Evolutionary conservation across 768 basidiomycete species (phyloP).

Genomic region (Baorangia bicolor): DNA sequence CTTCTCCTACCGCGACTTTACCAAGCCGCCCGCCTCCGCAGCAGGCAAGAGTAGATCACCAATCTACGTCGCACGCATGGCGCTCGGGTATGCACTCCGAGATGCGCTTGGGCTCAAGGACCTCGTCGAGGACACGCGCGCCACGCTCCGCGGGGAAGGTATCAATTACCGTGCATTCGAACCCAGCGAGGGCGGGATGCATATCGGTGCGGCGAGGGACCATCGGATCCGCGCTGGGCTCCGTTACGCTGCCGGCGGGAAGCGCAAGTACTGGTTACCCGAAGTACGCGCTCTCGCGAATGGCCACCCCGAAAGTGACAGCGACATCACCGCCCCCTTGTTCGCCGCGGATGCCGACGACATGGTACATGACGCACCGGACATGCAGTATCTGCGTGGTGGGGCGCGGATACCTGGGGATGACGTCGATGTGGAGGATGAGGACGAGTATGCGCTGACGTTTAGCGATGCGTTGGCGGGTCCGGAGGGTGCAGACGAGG

Average conservation of each 20-base stretch:
- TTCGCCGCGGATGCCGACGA: slow-evolving; percentile 59
- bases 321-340: slow-evolving; percentile 75
- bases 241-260: slow-evolving; percentile 88
- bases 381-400: slow-evolving; percentile 40
- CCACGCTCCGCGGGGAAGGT: slow-evolving; percentile 82
- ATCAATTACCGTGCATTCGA: slow-evolving; percentile 98
- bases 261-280: slow-evolving; percentile 95
- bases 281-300: slow-evolving; percentile 41
- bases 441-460: slow-evolving; percentile 32
- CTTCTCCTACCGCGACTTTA: slow-evolving; percentile 86
- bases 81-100: slow-evolving; percentile 78
- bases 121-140: slow-evolving; percentile 80
- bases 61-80: slow-evolving; percentile 82
- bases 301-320: slow-evolving; percentile 30
- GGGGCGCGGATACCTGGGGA: slow-evolving; percentile 18
- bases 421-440: slow-evolving; percentile 36
- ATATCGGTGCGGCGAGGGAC: slow-evolving; percentile 84
- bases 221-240: slow-evolving; percentile 88
- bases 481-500: slow-evolving; percentile 69
- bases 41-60: slow-evolving; percentile 28
- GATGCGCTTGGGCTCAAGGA: slow-evolving; percentile 89
- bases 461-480: slow-evolving; percentile 36
- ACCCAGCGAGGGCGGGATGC: slow-evolving; percentile 90
- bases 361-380: slow-evolving; percentile 64
- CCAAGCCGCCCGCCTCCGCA: slow-evolving; percentile 46